Evolutionary conservation across 345 rosid species (phyloP).

Genomic region (Dovyalis caffra): DNA sequence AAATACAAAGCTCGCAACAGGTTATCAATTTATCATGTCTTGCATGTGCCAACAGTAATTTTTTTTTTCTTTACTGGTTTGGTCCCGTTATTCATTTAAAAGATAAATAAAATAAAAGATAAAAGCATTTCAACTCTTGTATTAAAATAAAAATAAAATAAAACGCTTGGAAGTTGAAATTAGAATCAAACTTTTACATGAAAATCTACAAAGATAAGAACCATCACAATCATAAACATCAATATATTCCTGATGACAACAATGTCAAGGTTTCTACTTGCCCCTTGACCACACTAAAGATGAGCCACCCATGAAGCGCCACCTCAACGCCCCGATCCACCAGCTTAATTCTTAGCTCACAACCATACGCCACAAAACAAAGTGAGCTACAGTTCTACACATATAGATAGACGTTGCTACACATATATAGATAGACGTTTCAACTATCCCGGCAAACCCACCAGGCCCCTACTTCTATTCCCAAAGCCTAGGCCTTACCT

Average conservation of each 20-base stretch:
- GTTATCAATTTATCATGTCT: too few relatives aligned
- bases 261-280: neutral
- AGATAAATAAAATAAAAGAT: too few relatives aligned
- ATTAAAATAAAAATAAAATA: too few relatives aligned
- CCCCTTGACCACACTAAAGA: neutral
- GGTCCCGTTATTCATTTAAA: too few relatives aligned
- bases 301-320: neutral
- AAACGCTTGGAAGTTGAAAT: too few relatives aligned
- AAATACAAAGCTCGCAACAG: too few relatives aligned
- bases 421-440: too few relatives aligned
- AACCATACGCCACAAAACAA: neutral
- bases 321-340: neutral
- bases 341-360: neutral
- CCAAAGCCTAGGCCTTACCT: slow-evolving; percentile 50
- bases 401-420: slow-evolving; percentile 20
- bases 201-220: neutral
- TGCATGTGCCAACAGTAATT: too few relatives aligned
- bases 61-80: too few relatives aligned
- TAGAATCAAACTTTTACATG: neutral
- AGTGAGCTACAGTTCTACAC: neutral
- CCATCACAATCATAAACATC: neutral
- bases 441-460: slow-evolving; percentile 2
- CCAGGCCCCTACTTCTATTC: slow-evolving; percentile 40
- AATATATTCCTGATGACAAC: neutral
- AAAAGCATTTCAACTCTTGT: too few relatives aligned